Conservation (phyloP, 148 eudicot genomes). For the Diospyros kaki region DNA sequence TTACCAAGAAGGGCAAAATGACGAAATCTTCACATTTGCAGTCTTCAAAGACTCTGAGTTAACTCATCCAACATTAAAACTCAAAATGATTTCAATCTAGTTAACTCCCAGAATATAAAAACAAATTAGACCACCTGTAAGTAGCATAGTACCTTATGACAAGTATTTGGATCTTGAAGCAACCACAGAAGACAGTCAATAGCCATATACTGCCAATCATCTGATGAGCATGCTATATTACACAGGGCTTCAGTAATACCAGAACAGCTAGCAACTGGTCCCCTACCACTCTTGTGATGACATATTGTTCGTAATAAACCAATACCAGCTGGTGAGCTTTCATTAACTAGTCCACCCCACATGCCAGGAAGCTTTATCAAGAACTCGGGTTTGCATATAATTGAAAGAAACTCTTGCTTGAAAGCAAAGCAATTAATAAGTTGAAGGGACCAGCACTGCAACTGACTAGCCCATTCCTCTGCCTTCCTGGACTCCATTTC, state of each 20-base stretch:
- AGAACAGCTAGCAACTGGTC: slow-evolving; percentile 84
- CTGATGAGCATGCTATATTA: slow-evolving; percentile 94
- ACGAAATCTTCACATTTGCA: not conserved
- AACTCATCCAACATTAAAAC: not conserved
- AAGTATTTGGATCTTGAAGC: slow-evolving; percentile 89
- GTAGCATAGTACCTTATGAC: slow-evolving; percentile 64
- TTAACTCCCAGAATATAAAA: not conserved
- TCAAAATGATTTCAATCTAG: not conserved
- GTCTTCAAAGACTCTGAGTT: not conserved
- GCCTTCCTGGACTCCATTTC: slow-evolving; percentile 99
- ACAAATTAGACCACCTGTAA: not conserved
- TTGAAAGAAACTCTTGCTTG: slow-evolving; percentile 73
- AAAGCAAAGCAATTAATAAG: slow-evolving; percentile 94
- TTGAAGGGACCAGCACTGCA: slow-evolving; percentile 98
- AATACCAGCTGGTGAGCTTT: slow-evolving; percentile 93
- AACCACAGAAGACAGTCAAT: slow-evolving; percentile 94
- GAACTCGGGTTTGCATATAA: slow-evolving; percentile 84
- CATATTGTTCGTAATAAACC: slow-evolving; percentile 89
- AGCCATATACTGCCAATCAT: slow-evolving; percentile 99
- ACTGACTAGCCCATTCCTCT: slow-evolving; percentile 99
- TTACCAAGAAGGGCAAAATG: not conserved
- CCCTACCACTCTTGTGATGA: slow-evolving; percentile 88
- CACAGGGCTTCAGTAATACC: slow-evolving; percentile 81
- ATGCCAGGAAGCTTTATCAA: slow-evolving; percentile 75
- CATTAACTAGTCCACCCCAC: slow-evolving; percentile 99